A percentile compares a stretch with the other conserved stretches of the same genome.
Evolutionary conservation across 345 rosid genomes (phyloP).

Genomic region (Linum lewisii): DNA sequence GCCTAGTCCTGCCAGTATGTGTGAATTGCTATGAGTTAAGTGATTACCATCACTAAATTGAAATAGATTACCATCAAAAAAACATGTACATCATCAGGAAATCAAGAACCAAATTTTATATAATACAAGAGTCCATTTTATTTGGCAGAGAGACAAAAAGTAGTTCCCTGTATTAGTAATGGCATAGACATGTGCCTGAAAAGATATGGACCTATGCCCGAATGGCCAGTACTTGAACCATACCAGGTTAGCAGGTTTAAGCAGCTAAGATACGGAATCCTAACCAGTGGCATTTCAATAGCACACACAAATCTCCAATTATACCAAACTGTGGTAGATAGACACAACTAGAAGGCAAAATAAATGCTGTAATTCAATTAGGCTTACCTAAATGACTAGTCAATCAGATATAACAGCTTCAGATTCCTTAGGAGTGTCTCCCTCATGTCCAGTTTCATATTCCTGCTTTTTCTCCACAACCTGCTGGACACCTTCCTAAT

Average conservation of each 20-base stretch:
- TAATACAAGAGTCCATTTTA: background rate
- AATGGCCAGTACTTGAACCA: constrained; percentile 25
- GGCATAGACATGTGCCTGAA: constrained; percentile 15
- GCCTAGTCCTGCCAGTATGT: constrained; percentile 7
- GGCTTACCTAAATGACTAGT: too few species aligned
- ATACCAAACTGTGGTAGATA: background rate
- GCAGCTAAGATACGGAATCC: constrained; percentile 19
- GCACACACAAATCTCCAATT: constrained; percentile 10
- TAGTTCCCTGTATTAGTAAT: constrained; percentile 7
- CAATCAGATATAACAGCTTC: too few species aligned
- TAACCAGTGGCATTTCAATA: constrained; percentile 19
- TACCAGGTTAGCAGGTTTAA: constrained; percentile 11
- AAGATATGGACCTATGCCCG: constrained; percentile 24
- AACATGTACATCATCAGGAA: background rate
- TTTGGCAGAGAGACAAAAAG: constrained; percentile 8
- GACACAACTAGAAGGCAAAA: background rate
- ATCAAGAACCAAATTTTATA: background rate
- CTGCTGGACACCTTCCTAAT: constrained; percentile 72
- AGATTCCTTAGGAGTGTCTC: constrained; percentile 19
- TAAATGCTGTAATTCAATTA: too few species aligned
- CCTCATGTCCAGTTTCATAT: constrained; percentile 24
- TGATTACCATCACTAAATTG: too few species aligned
- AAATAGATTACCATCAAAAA: too few species aligned
- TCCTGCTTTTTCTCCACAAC: constrained; percentile 48
- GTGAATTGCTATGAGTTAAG: constrained; percentile 4